phyloP scores from a whole-genome alignment of 805 yeast genomes.

The Starmera quercuum region DNA sequence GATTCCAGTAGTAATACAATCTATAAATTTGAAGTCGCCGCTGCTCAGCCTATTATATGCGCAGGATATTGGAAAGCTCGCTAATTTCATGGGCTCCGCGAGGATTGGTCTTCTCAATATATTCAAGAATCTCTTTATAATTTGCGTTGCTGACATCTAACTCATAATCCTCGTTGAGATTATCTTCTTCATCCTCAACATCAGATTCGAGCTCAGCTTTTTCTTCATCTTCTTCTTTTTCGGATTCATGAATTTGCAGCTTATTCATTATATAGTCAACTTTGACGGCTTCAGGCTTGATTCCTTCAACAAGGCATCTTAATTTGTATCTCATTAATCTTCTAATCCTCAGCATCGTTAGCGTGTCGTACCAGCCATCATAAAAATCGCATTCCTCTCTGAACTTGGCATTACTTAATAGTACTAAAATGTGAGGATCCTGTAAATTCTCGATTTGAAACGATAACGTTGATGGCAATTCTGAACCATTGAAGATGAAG shows the following conservation, averaged over 20 bases:
- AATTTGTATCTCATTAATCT: constrained; percentile 67
- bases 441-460: constrained; percentile 75
- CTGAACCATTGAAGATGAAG: constrained; percentile 65
- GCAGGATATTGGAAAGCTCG: too few relatives aligned
- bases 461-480: constrained; percentile 59
- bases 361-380: constrained; percentile 75
- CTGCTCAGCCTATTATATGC: too few relatives aligned
- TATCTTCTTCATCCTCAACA: constrained; percentile 24
- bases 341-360: constrained; percentile 57
- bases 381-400: constrained; percentile 42
- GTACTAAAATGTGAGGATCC: constrained; percentile 49
- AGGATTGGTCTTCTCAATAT: constrained; percentile 15
- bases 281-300: constrained; percentile 30
- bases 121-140: constrained; percentile 15
- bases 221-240: constrained; percentile 9
- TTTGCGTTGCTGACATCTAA: constrained; percentile 16
- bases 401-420: constrained; percentile 33
- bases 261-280: constrained; percentile 33
- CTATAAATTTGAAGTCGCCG: too few relatives aligned
- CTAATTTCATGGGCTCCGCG: constrained; percentile 16
- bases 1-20: too few relatives aligned
- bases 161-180: constrained; percentile 21
- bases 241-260: constrained; percentile 16
- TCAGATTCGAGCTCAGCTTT: constrained; percentile 19
- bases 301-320: constrained; percentile 42